Evolutionary conservation across 108 stramenopile genomes (phyloP), one percentile per base, ranked within the genome.

Genomic region (Aurantiochytrium sp.): DNA sequence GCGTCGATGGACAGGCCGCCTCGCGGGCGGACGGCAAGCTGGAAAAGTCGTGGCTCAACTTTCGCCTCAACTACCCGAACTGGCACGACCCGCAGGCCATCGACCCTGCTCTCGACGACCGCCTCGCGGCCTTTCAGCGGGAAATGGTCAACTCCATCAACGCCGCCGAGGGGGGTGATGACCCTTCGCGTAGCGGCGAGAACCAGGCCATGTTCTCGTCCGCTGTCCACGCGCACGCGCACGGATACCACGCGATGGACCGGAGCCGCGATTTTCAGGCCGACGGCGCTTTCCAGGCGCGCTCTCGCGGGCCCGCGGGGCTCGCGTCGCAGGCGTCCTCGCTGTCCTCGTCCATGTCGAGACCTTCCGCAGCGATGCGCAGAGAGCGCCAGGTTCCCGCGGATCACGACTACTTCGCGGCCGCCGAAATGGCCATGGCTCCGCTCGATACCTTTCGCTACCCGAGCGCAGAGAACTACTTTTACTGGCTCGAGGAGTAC

Each of bases 1-100:
- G 39, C 27, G 73, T 81, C 24, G 45, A 48, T 24, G 52, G 85
- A 4, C 41, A 36, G 37, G 39, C 37, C 24, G 88, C 81, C 86
- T 42, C 48, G 4, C 59, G 55, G 41, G 85, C 32, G 10, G 89
- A 90, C 31, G 90, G 90, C 6, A 91, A 91, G 88, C 65, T 91
- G 87, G 90, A 91, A 86, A 91, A 91, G 55, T 89, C 88, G 36
- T 89, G 89, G 86, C 55, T 91, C 22, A 91, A 81, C 3, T 81
- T 81, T 48, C 39, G 45, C 2, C 42, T 81, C 42, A 81, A 48
- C 39, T 81, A 81, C 45, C 73, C 73, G 27, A 81, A 37, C 19
- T 81, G 73, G 73, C 39, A 81, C n/a, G 73, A 81, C 2, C n/a
- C 2, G 19, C 73, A 65, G 24, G 2, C 59, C 19, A 19, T 65